Evolutionary conservation across 345 rosid genomes (phyloP), one percentile per base, ranked within the genome.

Genomic region (Sonneratia alba): DNA sequence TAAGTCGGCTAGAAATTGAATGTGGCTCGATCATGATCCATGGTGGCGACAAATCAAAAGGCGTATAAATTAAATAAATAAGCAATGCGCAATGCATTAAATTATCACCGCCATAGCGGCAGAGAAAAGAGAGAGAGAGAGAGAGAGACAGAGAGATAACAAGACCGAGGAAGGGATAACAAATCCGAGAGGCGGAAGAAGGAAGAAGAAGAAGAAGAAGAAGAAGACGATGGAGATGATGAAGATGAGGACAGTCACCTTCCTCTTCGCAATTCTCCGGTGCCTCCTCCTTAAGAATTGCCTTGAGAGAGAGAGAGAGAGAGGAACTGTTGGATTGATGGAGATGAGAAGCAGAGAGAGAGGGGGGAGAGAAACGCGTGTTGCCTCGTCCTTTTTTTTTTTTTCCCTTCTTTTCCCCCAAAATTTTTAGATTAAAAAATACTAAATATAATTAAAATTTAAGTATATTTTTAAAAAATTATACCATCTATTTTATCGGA

Each of bases 331-430:
- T 67, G 61, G 59, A 43, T 68, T 49, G 70, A 69, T 51, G 32
- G 40, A 36, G 27, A 61, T 32, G 36, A 42, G 10, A 42, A 9
- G 45, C 6, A 42, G 45, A 42, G 45, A 42, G 45, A 42, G 45
- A 2, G 45, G 43, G 43, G 43, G 43, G 85, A 83, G 81, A 80
- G 80, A 83, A 80, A 83, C 53, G 86, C 82, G 83, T 78, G 75
- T 53, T 76, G 82, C 80, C 77, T 62, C 11, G 15, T 12, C 48
- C 19, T 42, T 32, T 37, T 36, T 66, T 66, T 5, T 11, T 38
- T 36, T 0, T 40, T 8, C 8, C 43, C 45, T 2, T 5, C 10
- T 42, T 42, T 42, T 42, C 10, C 10, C 43, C 10, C 45, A 27
- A 27, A 27, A 27, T 27, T 27, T 27, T 27, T 27, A 1, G 32